phyloP scores from a whole-genome alignment of 2,329 filamentous ascomycete species.

The Thermomyces lanuginosus region DNA sequence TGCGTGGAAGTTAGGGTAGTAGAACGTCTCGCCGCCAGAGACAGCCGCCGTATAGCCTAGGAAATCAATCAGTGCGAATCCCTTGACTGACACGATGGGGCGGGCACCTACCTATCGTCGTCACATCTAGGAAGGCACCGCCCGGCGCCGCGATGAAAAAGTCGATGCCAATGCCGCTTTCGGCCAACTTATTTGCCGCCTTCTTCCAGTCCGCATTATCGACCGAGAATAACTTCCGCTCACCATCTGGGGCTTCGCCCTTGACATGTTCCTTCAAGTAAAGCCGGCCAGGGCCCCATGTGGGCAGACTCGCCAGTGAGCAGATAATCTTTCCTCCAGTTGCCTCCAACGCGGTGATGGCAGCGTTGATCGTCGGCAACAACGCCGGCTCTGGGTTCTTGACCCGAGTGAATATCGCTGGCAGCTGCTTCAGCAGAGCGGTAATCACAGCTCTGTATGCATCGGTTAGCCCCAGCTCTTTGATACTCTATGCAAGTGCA shows the following conservation, averaged over 20 bases:
- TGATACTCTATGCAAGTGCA: conserved; percentile 3
- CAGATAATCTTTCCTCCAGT: conserved; percentile 90
- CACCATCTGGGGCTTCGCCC: conserved; percentile 67
- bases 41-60: conserved; percentile 65
- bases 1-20: conserved; percentile 89
- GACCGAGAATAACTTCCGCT: conserved; percentile 80
- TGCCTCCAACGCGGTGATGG: conserved; percentile 62
- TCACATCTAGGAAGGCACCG: conserved; percentile 82
- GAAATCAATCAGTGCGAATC: not conserved
- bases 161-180: conserved; percentile 72
- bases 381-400: conserved; percentile 86
- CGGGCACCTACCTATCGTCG: conserved; percentile 55
- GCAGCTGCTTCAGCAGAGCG: conserved; percentile 68
- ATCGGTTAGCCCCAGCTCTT: conserved; percentile 17
- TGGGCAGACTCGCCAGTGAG: conserved; percentile 72
- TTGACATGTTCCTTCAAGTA: conserved; percentile 80
- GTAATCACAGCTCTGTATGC: conserved; percentile 52
- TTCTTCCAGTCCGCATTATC: conserved; percentile 84
- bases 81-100: conserved; percentile 7
- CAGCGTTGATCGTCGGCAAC: conserved; percentile 68
- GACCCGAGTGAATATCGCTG: conserved; percentile 68
- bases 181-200: conserved; percentile 70
- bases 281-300: conserved; percentile 74
- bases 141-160: conserved; percentile 88
- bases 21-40: conserved; percentile 90